Evolutionary conservation across 257 asterid genomes (phyloP), one percentile per base, ranked within the genome.

Genomic region (Solanum medicagineum): DNA sequence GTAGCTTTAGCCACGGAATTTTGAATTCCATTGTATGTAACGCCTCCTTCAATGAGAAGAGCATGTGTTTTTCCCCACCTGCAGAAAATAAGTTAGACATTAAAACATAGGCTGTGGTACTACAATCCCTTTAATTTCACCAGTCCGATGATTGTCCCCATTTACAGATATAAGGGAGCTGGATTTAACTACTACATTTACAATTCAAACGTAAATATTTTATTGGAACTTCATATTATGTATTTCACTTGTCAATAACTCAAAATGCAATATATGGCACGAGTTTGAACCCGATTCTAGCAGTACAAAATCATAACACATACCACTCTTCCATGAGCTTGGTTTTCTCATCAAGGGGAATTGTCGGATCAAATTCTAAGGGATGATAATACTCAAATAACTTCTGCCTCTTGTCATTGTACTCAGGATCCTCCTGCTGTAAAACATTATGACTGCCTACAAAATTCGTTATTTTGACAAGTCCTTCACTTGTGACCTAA

Each of bases 261-360:
- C 81, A 75, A 75, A 75, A 75, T 49, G 42, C 42, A 22, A 75
- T 75, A 73, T 45, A 75, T 49, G 13, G 24, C 19, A 75, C 32
- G 14, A 47, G 9, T 49, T 13, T 49, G 42, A 20, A 49, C 22
- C 44, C 44, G 5, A 49, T 75, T 75, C 42, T 49, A 49, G 62
- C 16, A 24, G 62, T 24, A 75, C 44, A 75, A 63, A 87, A 74
- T 84, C 63, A 81, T 87, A 57, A 86, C n/a, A 59, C 92, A 17
- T 93, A 95, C 99, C 99, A 95, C 93, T 94, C 97, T 90, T 92
- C 98, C 99, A 95, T 95, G 88, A 94, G 98, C 86, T 90, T 90
- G 65, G 97, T 92, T 90, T 94, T 94, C 95, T 91, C 91, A 54
- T 92, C 95, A 80, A 94, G 94, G 13, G 97, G 99, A 86, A 95